phyloP scores from a whole-genome alignment of 78 protist species.

The Dictyostelium intermedium region DNA sequence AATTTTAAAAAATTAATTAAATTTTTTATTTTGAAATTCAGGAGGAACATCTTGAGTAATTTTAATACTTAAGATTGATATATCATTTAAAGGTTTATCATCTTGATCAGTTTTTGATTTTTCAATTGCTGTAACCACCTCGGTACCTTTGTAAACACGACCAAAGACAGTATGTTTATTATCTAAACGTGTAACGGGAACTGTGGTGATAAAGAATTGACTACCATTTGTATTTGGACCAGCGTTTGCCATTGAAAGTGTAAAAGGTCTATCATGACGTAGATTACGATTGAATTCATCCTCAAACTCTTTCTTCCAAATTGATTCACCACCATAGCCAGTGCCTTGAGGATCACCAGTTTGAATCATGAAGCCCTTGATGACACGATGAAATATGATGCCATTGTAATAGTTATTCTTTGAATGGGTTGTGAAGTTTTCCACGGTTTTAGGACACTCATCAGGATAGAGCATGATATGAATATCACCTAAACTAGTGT shows the following conservation, averaged over 20 bases:
- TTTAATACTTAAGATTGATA: conserved; percentile 64
- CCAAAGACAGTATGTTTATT: conserved; percentile 98
- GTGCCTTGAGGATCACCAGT: conserved; percentile 96
- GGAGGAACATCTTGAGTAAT: conserved; percentile 44
- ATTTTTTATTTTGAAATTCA: conserved; percentile 26
- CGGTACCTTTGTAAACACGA: conserved; percentile 92
- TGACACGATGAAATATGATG: conserved; percentile 94
- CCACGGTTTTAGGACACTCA: conserved; percentile 96
- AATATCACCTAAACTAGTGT: conserved; percentile 94
- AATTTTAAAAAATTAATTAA: background rate
- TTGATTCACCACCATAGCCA: conserved; percentile 89
- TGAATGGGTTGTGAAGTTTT: conserved; percentile 95
- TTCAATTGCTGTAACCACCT: conserved; percentile 89
- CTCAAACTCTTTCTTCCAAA: conserved; percentile 96
- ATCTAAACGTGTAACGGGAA: conserved; percentile 92
- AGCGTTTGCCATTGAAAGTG: conserved; percentile 95
- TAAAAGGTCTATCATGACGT: conserved; percentile 91
- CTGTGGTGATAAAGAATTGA: conserved; percentile 96
- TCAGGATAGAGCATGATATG: conserved; percentile 90
- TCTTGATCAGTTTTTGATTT: conserved; percentile 59
- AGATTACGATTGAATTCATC: conserved; percentile 93
- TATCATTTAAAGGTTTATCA: conserved; percentile 87
- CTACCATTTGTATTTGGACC: conserved; percentile 96
- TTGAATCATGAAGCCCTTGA: conserved; percentile 96
- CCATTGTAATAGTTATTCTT: conserved; percentile 91